Percentiles rank a stretch among this genome's conserved stretches.
Evolutionary conservation across 2,329 filamentous ascomycete genomes (phyloP).

Genomic region (Fusarium buharicum): DNA sequence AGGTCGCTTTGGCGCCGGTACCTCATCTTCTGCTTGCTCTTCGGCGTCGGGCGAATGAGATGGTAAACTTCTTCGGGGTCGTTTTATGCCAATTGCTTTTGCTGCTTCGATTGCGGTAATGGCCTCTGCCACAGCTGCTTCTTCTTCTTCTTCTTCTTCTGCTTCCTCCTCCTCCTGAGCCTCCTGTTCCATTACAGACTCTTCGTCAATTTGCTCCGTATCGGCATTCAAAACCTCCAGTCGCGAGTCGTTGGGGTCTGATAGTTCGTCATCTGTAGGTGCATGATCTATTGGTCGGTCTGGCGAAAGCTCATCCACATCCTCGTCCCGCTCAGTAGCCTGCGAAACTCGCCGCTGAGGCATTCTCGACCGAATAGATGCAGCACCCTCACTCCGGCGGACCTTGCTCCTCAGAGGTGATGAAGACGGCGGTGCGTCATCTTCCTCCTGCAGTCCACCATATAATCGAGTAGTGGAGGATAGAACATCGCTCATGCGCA

Average conservation of each 20-base stretch:
- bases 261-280: constrained; percentile 22
- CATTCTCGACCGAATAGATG: constrained; percentile 48
- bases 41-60: constrained; percentile 56
- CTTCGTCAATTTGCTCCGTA: constrained; percentile 30
- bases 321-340: constrained; percentile 36
- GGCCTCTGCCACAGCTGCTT: constrained; percentile 52
- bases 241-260: constrained; percentile 5
- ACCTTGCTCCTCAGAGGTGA: constrained; percentile 59
- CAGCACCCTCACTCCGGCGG: constrained; percentile 49
- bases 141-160: no score
- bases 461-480: constrained; percentile 58
- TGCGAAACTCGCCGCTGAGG: constrained; percentile 38
- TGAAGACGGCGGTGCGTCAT: constrained; percentile 46
- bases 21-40: constrained; percentile 46
- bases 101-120: constrained; percentile 58
- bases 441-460: constrained; percentile 50
- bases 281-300: constrained; percentile 31
- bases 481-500: constrained; percentile 51
- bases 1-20: constrained; percentile 53
- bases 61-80: constrained; percentile 52
- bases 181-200: constrained; percentile 36
- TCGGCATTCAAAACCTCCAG: constrained; percentile 7
- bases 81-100: constrained; percentile 55
- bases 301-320: constrained; percentile 51
- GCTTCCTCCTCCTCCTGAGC: constrained; percentile 38